These are phyloP conservation scores for Reticulomyxa filosa DNA, from an alignment of 78 protist species.

Conservation along the genomic window DNA sequence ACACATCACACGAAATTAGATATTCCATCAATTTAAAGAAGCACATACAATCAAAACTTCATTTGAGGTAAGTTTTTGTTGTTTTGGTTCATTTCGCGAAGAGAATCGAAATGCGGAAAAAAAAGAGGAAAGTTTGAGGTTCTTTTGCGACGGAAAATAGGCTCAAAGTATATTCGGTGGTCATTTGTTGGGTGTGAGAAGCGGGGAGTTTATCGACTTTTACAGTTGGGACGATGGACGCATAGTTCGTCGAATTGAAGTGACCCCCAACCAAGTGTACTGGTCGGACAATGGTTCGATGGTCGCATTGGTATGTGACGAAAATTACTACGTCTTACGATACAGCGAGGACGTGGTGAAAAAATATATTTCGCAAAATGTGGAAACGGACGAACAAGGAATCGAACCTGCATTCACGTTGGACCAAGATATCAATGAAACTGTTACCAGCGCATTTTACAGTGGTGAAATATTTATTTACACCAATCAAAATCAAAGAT, in stretches of 20 bases:
- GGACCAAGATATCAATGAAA: conserved; percentile 38
- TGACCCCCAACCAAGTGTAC: conserved; percentile 42
- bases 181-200: conserved; percentile 46
- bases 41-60: conserved; percentile 28
- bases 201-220: conserved; percentile 39
- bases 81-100: too few relatives aligned
- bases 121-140: too few relatives aligned
- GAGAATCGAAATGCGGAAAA: too few relatives aligned
- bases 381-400: conserved; percentile 39
- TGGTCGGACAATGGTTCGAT: conserved; percentile 71
- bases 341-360: conserved; percentile 26
- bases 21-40: conserved; percentile 70
- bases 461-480: conserved; percentile 86
- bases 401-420: conserved; percentile 76
- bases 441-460: conserved; percentile 56
- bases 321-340: conserved; percentile 46
- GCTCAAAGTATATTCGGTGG: conserved; percentile 80
- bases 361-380: conserved; percentile 3
- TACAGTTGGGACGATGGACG: conserved; percentile 74
- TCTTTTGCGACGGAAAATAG: too few relatives aligned
- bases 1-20: conserved; percentile 9
- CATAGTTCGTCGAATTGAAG: conserved; percentile 69
- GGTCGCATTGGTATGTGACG: conserved; percentile 42
- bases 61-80: too few relatives aligned
- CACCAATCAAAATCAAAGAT: conserved; percentile 39